phyloP scores from a whole-genome alignment of 1,139 yeast species.

The Pichia sp. region DNA sequence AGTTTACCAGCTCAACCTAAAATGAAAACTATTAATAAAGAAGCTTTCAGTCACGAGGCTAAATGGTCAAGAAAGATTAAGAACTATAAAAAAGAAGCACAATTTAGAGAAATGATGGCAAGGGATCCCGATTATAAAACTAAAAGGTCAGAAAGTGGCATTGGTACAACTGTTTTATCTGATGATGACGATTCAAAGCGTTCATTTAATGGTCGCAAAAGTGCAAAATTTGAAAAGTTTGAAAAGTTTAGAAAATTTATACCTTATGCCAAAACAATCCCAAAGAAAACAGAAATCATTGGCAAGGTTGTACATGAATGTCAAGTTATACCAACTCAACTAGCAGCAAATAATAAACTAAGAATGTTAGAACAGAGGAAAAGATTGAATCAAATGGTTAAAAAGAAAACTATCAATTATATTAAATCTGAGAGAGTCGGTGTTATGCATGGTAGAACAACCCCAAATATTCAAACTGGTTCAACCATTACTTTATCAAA shows the following conservation, averaged over 20 bases:
- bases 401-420: conserved; percentile 36
- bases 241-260: conserved; percentile 33
- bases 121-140: conserved; percentile 15
- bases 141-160: conserved; percentile 24
- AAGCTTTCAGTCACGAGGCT: conserved; percentile 31
- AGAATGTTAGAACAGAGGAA: conserved; percentile 43
- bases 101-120: conserved; percentile 29
- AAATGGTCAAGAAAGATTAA: conserved; percentile 26
- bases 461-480: conserved; percentile 67
- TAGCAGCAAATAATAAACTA: conserved; percentile 65
- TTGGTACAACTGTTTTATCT: conserved; percentile 21
- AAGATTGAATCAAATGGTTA: conserved; percentile 32
- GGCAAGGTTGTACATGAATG: conserved; percentile 94
- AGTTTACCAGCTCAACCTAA: conserved; percentile 46
- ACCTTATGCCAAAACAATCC: conserved; percentile 74
- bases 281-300: conserved; percentile 74
- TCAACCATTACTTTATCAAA: conserved; percentile 60
- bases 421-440: conserved; percentile 62
- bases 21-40: conserved; percentile 36
- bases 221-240: conserved; percentile 12
- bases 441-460: conserved; percentile 76
- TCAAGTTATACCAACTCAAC: conserved; percentile 71
- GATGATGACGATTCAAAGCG: conserved; percentile 6
- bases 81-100: conserved; percentile 30
- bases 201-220: conserved; percentile 5